phyloP scores from a whole-genome alignment of 2,329 filamentous ascomycete species.

The Trichoderma sp. region DNA sequence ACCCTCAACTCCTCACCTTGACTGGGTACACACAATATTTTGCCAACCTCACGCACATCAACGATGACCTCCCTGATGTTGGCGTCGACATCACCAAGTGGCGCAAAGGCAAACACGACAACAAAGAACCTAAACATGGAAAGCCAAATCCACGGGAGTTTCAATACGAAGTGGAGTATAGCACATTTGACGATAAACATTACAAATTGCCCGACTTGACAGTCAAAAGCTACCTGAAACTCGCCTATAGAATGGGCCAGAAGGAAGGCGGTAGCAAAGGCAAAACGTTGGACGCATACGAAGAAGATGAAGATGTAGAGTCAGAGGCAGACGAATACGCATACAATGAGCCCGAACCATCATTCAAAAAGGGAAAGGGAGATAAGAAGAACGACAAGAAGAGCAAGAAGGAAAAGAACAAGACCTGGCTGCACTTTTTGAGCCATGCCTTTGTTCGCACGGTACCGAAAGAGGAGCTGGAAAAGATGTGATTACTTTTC shows the following conservation, averaged over 20 bases:
- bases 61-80: conserved; percentile 62
- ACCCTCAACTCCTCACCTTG: conserved; percentile 76
- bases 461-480: conserved; percentile 64
- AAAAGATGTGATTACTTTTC: conserved; percentile 41
- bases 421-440: conserved; percentile 77
- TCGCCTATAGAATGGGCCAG: conserved; percentile 75
- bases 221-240: conserved; percentile 73
- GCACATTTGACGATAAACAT: conserved; percentile 72
- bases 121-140: conserved; percentile 53
- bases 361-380: conserved; percentile 47
- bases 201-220: conserved; percentile 83
- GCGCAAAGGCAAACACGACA: conserved; percentile 64
- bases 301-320: conserved; percentile 33
- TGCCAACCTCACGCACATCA: conserved; percentile 89
- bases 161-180: conserved; percentile 80
- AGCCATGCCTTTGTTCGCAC: conserved; percentile 78
- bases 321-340: conserved; percentile 31
- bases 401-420: conserved; percentile 59
- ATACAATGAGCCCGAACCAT: conserved; percentile 38
- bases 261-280: conserved; percentile 23
- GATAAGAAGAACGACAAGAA: conserved; percentile 41
- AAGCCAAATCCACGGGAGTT: conserved; percentile 65
- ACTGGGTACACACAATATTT: conserved; percentile 87
- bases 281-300: conserved; percentile 24
- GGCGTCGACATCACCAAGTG: conserved; percentile 46